A percentile compares a stretch with the other conserved stretches of the same genome.
phyloP scores from a whole-genome alignment of 257 asterid genomes.

The Solanum megistacrolobum region DNA sequence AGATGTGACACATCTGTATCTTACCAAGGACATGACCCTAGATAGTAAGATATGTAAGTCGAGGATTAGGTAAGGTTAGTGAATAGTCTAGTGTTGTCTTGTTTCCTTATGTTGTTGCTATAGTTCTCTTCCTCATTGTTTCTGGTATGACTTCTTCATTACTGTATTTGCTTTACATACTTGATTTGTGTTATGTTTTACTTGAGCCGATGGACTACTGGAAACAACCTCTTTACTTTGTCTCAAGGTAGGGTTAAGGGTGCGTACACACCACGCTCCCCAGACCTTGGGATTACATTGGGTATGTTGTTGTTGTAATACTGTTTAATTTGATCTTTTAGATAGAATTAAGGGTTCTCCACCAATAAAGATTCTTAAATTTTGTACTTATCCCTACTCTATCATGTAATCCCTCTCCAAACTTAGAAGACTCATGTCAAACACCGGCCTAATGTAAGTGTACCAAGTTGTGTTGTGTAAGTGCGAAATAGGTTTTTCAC shows the following conservation, averaged over 20 bases:
- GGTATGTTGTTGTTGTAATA: neutral
- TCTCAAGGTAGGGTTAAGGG: neutral
- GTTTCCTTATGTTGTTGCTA: neutral
- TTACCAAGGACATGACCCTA: neutral
- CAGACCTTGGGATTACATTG: neutral
- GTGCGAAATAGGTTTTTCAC: neutral
- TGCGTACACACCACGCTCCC: neutral
- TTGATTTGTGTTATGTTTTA: too few species aligned
- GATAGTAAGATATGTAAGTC: neutral
- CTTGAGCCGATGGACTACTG: neutral
- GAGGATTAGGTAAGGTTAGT: neutral
- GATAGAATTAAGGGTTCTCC: neutral
- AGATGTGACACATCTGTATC: neutral
- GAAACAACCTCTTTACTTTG: neutral
- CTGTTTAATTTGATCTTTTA: neutral
- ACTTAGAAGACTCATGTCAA: neutral
- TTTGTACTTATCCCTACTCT: neutral
- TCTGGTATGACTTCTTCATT: neutral
- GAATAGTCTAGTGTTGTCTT: neutral
- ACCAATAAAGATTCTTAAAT: neutral
- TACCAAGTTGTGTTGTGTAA: neutral
- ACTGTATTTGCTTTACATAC: neutral
- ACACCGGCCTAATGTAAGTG: neutral
- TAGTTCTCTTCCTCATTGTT: neutral
- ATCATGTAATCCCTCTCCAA: neutral